Evolutionary conservation across 192 early-diverging fungal species (phyloP).

Genomic region (Rhizophagus clarus): DNA sequence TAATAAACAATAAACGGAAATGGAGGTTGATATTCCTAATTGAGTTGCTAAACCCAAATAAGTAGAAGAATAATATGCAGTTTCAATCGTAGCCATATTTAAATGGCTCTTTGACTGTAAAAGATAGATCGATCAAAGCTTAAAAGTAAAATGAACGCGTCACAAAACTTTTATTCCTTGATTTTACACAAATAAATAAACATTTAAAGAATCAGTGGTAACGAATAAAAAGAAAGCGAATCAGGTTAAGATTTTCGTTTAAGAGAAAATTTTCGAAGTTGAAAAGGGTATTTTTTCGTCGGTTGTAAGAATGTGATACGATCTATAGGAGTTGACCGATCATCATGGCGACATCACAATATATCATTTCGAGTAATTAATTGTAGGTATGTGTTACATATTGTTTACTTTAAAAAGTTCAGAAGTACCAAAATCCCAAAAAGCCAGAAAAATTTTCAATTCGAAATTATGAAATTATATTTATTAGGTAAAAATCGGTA

Average conservation of each 20-base stretch:
- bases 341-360: too few species aligned
- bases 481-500: too few species aligned
- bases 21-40: conserved; percentile 51
- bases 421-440: too few species aligned
- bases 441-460: too few species aligned
- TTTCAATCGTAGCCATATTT: conserved; percentile 48
- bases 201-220: background rate
- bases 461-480: too few species aligned
- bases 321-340: too few species aligned
- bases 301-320: too few species aligned
- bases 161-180: background rate
- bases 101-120: background rate
- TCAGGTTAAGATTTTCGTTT: background rate
- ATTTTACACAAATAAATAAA: background rate
- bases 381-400: too few species aligned
- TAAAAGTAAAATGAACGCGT: background rate
- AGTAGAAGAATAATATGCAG: conserved; percentile 43
- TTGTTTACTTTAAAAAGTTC: too few species aligned
- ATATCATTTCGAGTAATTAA: too few species aligned
- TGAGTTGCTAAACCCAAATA: conserved; percentile 54
- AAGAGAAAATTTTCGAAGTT: background rate
- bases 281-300: too few species aligned
- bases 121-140: background rate
- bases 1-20: conserved; percentile 48
- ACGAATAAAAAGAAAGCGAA: background rate